phyloP scores from a whole-genome alignment of 768 basidiomycete species.

The Amanita phalloides region DNA sequence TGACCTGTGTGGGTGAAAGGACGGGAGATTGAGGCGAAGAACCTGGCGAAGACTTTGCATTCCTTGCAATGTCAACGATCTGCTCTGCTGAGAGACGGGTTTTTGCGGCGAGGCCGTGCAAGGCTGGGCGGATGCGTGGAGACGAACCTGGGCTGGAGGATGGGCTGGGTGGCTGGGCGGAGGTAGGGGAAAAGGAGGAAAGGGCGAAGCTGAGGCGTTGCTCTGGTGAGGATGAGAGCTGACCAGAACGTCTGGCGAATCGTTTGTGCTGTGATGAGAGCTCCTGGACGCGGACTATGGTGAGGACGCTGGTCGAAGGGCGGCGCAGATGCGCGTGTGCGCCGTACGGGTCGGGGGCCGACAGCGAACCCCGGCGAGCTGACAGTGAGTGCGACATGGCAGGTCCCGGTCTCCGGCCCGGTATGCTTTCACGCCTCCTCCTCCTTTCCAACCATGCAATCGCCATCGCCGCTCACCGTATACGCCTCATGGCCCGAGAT shows the following conservation, averaged over 20 bases:
- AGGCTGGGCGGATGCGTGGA: slow-evolving; percentile 37
- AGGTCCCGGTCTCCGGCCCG: background rate
- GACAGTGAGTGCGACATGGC: slow-evolving; percentile 21
- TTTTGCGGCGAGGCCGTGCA: slow-evolving; percentile 23
- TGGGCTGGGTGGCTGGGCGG: slow-evolving; percentile 13
- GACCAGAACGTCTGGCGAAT: background rate
- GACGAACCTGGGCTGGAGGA: slow-evolving; percentile 25
- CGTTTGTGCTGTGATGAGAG: slow-evolving; percentile 6
- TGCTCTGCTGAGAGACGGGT: slow-evolving; percentile 62
- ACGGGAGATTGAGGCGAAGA: slow-evolving; percentile 7
- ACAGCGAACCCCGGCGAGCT: slow-evolving; percentile 53
- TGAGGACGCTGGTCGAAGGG: slow-evolving; percentile 52
- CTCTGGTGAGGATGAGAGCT: slow-evolving; percentile 13
- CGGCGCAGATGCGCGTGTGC: slow-evolving; percentile 37
- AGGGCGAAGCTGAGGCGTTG: slow-evolving; percentile 43
- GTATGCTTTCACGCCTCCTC: slow-evolving; percentile 30
- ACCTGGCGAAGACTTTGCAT: slow-evolving; percentile 33
- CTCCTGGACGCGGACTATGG: slow-evolving; percentile 55
- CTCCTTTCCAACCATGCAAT: slow-evolving; percentile 22
- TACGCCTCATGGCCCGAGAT: slow-evolving; percentile 48
- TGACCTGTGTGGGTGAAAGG: slow-evolving; percentile 26
- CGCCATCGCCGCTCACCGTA: slow-evolving; percentile 48
- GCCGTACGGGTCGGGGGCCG: slow-evolving; percentile 62
- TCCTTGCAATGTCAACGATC: slow-evolving; percentile 61
- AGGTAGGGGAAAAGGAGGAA: slow-evolving; percentile 39